Evolutionary conservation across 768 basidiomycete genomes (phyloP).

Genomic region (Collybia sordida): DNA sequence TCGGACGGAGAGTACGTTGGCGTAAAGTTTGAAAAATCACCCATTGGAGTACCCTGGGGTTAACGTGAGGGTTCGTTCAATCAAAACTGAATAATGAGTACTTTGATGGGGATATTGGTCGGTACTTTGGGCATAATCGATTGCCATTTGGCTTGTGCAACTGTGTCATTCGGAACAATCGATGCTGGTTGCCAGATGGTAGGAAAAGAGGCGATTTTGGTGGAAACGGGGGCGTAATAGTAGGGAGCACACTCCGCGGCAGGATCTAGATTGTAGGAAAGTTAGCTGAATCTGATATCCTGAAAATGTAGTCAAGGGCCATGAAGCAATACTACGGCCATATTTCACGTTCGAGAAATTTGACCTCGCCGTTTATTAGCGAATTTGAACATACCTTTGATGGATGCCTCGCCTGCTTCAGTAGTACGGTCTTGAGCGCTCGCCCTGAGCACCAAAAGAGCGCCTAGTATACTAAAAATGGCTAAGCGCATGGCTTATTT

Average conservation of each 20-base stretch:
- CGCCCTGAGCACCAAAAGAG: not conserved
- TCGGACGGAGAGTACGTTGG: conserved; percentile 38
- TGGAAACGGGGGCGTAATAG: conserved; percentile 33
- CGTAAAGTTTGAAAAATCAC: conserved; percentile 27
- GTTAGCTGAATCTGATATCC: not conserved
- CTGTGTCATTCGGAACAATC: conserved; percentile 41
- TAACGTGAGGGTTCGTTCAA: no score
- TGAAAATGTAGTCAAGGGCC: not conserved
- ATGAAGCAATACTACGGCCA: not conserved
- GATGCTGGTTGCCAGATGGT: conserved; percentile 41
- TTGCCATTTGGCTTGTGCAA: conserved; percentile 42
- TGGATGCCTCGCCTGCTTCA: conserved; percentile 34
- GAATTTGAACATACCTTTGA: conserved; percentile 27
- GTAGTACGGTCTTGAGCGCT: conserved; percentile 28
- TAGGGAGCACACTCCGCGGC: conserved; percentile 43
- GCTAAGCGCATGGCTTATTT: no score
- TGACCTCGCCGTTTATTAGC: not conserved
- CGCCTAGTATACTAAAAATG: not conserved
- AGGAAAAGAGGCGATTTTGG: conserved; percentile 38
- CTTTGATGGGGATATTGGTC: conserved; percentile 44
- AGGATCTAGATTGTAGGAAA: conserved; percentile 20
- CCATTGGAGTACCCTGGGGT: conserved; percentile 21
- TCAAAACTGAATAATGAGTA: conserved; percentile 2
- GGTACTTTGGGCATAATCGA: conserved; percentile 44
- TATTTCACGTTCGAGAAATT: no score